A percentile compares a stretch with the other conserved stretches of the same genome.
These are phyloP conservation scores for Poa pratensis DNA, from an alignment of 176 grass and related monocot species.

Conservation along the genomic window DNA sequence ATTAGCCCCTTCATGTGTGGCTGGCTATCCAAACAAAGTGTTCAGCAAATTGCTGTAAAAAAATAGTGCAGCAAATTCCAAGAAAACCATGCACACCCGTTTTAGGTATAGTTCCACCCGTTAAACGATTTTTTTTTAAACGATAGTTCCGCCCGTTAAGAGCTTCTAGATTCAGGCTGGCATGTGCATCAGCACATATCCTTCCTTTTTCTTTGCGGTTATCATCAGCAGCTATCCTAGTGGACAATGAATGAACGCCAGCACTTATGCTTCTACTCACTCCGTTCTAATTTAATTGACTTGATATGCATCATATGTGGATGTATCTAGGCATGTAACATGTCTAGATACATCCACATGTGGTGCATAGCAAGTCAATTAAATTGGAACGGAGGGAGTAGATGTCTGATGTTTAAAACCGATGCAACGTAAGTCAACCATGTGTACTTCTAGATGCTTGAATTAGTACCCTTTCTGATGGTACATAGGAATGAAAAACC, in stretches of 20 bases:
- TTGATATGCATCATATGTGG: too few relatives aligned
- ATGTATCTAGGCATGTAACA: too few relatives aligned
- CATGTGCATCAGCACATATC: background rate
- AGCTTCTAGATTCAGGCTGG: slow-evolving; percentile 6
- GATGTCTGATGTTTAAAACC: background rate
- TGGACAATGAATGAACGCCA: slow-evolving; percentile 23
- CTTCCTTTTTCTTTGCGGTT: background rate
- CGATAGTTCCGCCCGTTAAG: background rate
- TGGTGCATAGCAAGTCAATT: too few relatives aligned
- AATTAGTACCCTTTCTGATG: background rate
- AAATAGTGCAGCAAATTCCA: background rate
- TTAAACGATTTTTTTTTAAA: too few relatives aligned
- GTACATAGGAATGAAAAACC: background rate
- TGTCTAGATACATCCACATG: too few relatives aligned
- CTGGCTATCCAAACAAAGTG: slow-evolving; percentile 47
- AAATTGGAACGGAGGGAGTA: too few relatives aligned
- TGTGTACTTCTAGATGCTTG: slow-evolving; percentile 21
- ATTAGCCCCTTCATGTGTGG: slow-evolving; percentile 45
- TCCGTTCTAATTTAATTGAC: too few relatives aligned
- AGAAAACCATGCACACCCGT: background rate
- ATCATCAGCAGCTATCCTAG: background rate
- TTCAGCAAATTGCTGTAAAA: slow-evolving; percentile 3
- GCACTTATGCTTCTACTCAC: background rate
- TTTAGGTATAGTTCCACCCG: background rate
- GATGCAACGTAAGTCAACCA: background rate